Percentiles rank a stretch among this genome's conserved stretches.
phyloP scores from a whole-genome alignment of 164 flowering plant species.

The Chloranthus sessilifolius region DNA sequence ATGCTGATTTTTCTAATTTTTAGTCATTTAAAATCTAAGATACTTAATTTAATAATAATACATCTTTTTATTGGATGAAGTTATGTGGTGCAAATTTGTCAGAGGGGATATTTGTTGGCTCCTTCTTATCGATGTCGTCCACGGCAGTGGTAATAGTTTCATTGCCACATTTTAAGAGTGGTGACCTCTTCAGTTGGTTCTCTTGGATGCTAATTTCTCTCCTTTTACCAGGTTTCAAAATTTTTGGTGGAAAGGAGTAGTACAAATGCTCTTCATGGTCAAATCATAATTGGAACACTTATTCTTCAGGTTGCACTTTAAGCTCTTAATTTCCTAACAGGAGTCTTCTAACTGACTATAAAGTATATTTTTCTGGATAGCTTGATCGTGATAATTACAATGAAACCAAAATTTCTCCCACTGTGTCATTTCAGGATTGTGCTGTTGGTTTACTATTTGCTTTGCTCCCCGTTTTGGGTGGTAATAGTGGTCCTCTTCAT shows the following conservation, averaged over 20 bases:
- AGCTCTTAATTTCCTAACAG: conserved; percentile 4
- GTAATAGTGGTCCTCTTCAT: conserved; percentile 67
- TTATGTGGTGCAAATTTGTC: conserved; percentile 87
- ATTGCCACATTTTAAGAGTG: conserved; percentile 5
- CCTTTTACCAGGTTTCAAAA: conserved; percentile 64
- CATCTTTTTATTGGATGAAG: conserved; percentile 33
- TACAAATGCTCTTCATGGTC: conserved; percentile 77
- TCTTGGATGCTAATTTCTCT: background rate
- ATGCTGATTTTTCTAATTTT: background rate
- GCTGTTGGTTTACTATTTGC: conserved; percentile 97
- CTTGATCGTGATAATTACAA: conserved; percentile 1
- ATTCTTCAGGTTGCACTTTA: conserved; percentile 72
- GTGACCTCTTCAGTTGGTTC: background rate
- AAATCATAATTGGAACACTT: conserved; percentile 91
- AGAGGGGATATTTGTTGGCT: conserved; percentile 89
- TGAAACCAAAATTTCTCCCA: conserved; percentile 3
- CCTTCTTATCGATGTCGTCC: conserved; percentile 96
- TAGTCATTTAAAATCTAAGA: conserved; percentile 2
- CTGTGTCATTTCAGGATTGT: conserved; percentile 68
- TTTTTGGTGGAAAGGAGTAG: conserved; percentile 67
- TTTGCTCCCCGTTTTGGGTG: conserved; percentile 96
- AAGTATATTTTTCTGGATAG: background rate
- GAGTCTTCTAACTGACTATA: background rate
- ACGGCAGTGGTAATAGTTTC: conserved; percentile 78
- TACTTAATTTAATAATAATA: conserved; percentile 4